These are phyloP conservation scores for Talaromyces sp. DNA, from an alignment of 2,329 filamentous ascomycete species.

Conservation along the genomic window DNA sequence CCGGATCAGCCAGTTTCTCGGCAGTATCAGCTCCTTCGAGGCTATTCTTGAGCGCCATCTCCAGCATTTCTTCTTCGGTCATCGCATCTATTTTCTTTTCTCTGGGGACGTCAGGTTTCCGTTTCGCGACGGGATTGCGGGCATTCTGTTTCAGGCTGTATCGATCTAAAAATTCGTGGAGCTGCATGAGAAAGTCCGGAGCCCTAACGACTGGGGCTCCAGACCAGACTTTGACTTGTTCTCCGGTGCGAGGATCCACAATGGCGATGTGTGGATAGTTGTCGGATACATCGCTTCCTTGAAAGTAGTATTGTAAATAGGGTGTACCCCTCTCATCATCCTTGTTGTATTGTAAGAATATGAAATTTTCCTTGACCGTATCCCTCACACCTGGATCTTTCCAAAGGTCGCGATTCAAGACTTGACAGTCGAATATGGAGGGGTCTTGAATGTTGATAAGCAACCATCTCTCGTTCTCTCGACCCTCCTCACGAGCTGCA, in stretches of 20 bases:
- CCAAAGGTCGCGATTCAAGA: conserved; percentile 93
- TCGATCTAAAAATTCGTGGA: conserved; percentile 93
- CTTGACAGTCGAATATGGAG: conserved; percentile 89
- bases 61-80: conserved; percentile 96
- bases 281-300: conserved; percentile 71
- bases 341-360: conserved; percentile 93
- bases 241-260: conserved; percentile 89
- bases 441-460: conserved; percentile 93
- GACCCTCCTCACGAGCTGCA: conserved; percentile 76
- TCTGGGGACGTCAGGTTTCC: conserved; percentile 61
- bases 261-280: conserved; percentile 96
- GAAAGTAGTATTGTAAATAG: conserved; percentile 90
- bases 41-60: conserved; percentile 89
- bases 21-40: conserved; percentile 55
- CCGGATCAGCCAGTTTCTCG: conserved; percentile 69
- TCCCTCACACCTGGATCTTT: conserved; percentile 75
- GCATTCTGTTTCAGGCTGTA: conserved; percentile 85
- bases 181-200: conserved; percentile 79
- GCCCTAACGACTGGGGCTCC: conserved; percentile 73
- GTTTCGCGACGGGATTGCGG: conserved; percentile 85
- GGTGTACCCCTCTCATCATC: conserved; percentile 72
- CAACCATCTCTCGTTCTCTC: conserved; percentile 88
- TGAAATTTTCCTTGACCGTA: conserved; percentile 85
- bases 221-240: conserved; percentile 96
- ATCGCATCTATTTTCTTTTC: conserved; percentile 76